Base-by-base conservation (phyloP, 305 asterid species). In the Fraxinus xanthoxyloides region DNA sequence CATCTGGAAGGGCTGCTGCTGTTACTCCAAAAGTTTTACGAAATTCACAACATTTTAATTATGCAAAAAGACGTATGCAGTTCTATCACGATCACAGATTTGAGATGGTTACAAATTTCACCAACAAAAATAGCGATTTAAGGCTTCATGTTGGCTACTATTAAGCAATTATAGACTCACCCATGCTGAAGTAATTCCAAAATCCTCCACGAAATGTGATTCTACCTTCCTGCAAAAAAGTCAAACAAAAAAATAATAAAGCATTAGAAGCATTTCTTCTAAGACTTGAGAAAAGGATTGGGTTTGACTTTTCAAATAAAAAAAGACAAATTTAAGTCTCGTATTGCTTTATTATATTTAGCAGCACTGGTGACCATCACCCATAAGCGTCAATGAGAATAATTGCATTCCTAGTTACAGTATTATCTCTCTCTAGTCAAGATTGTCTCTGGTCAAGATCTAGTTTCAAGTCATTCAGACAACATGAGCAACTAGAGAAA, bases 141-240 rank as follows among this genome's bases (percentile, higher is more conserved):
- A 31, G 23, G 38, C 10, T 67, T 69, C 30, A 28, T 69, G 9
- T 15, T 74, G 70, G 48, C 48, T 1, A 75, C 30, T 34, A 65
- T 36, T 75, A 7, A 30, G 31, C 35, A 77, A 43, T 69, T 51
- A 30, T 21, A 26, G 51, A 86, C 93, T 84, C 84, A 93, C 97
- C 98, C 97, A 95, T 92, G 91, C 99, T 95, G 85, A 95, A 95
- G 87, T 95, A 94, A 89, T 94, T 95, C 99, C 99, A 95, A 87
- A 95, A 95, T 78, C 99, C 99, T 82, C 99, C 99, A 24, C 92
- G 97, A 80, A 86, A 95, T 78, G 99, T 92, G 83, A 88, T 91
- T 73, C 80, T 84, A 23, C 99, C 99, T 86, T 90, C 94, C 98
- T 95, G 93, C 46, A 76, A 87, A 89, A 87, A 65, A 84, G 83